Base-by-base conservation (phyloP, 1,139 yeast species). In the Pneumocystis jirovecii region DNA sequence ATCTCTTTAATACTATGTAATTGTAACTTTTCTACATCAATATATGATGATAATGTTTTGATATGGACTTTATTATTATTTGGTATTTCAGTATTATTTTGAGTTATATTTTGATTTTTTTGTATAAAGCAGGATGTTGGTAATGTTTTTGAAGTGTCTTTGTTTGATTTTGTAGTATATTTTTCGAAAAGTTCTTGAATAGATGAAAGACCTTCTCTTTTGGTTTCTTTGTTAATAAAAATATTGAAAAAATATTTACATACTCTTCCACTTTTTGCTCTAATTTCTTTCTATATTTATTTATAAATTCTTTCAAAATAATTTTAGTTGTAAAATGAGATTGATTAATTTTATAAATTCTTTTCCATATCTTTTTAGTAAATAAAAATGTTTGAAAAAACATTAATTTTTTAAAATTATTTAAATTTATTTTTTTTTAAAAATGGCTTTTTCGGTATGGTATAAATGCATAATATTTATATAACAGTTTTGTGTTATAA, bases 31-130 rank as follows among this genome's bases (percentile, higher is more conserved):
- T 82, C 87, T 10, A 84, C 79, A 66, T 88, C 90, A 63, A 93
- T 75, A 73, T 79, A 93, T 1, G 91, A 83, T 65, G 82, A 80
- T 67, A 93, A 78, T 0, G 88, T 84, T 75, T 89, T 90, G 76
- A 81, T 95, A n/a, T 68, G 65, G 42, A 89, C 64, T 71, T 71
- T 3, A 6, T 50, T 21, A 50, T 50, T 50, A 21, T 25, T 25
- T 10, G 25, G 12, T 50, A 50, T 50, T 70, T 50, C 8, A 25
- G 57, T 68, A 66, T 34, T 66, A 65, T 17, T 68, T 66, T 21
- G 66, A 65, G 25, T 64, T 65, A 17, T 65, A 61, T 19, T 65
- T 66, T 29, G 61, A 63, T 19, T 65, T 65, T 35, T 65, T 61
- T 31, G 67, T 64, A 50, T 63, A 63, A 15, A 63, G 64, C 21